Percentiles rank a stretch among this genome's conserved stretches.
phyloP scores from a whole-genome alignment of 2,329 filamentous ascomycete genomes.

The Alternaria sp. region DNA sequence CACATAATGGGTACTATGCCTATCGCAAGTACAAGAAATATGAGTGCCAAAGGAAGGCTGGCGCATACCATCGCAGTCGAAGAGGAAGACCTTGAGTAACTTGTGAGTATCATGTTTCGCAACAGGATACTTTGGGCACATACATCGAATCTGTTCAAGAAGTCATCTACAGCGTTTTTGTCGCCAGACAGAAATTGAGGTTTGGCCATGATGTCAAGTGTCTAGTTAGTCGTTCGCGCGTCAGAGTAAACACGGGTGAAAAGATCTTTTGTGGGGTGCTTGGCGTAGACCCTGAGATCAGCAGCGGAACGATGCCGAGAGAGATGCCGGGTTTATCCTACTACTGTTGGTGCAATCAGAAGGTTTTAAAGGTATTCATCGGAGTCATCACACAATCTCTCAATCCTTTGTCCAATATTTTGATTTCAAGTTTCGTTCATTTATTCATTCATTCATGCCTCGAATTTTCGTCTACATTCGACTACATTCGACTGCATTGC shows the following conservation, averaged over 20 bases:
- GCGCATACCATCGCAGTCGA: constrained; percentile 90
- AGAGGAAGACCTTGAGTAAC: constrained; percentile 77
- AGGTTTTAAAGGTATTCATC: constrained; percentile 7
- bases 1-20: neutral
- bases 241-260: constrained; percentile 13
- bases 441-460: constrained; percentile 6
- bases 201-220: constrained; percentile 31
- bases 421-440: neutral
- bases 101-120: constrained; percentile 29
- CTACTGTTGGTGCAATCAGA: neutral
- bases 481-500: neutral
- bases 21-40: neutral
- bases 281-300: constrained; percentile 34
- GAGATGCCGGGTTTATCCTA: constrained; percentile 6
- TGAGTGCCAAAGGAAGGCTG: constrained; percentile 19
- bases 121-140: constrained; percentile 50
- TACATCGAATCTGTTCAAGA: constrained; percentile 92
- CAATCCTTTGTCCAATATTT: neutral
- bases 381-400: neutral
- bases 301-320: constrained; percentile 21
- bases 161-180: constrained; percentile 76
- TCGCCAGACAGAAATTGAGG: constrained; percentile 79
- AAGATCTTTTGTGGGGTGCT: constrained; percentile 40
- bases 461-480: constrained; percentile 17
- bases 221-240: constrained; percentile 6